Evolutionary conservation across 2,329 filamentous ascomycete species (phyloP), one percentile per base, ranked within the genome.

Genomic region (Colletotrichum musicola): DNA sequence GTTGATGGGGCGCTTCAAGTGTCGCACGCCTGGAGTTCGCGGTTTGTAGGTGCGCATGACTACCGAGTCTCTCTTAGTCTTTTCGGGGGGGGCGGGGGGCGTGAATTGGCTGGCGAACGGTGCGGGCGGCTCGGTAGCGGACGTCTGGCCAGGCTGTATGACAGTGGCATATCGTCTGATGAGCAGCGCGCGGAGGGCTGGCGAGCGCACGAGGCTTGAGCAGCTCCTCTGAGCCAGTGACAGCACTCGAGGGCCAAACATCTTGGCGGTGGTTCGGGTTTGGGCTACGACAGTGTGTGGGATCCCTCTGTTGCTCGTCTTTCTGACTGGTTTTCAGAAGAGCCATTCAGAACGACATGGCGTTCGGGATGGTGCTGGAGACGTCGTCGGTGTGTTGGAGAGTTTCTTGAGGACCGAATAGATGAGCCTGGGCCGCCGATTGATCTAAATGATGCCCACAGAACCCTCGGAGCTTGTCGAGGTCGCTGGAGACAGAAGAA

Each of bases 1-100:
- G 81, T 98, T 98, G 81, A 98, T 91, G 14, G 96, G 94, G 50
- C 96, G 89, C 79, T 92, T 92, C 72, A 99, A 85, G 88, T 99
- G 96, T 76, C 96, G 91, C 68, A 97, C 81, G 87, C 96, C 96
- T 13, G 95, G 95, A 1, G 96, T 98, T 75, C 94, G 90, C 42
- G 96, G 96, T 80, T 93, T 98, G 81, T 98, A 99, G 62, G 93
- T 96, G 75, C 93, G 90, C 79, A 98, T 79, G 51, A 86, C 81
- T 16, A 83, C 80, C 16, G 82, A 77, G 47, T 83, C 56, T 12
- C 54, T 68, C n/a, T 27, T 60, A 20, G 55, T 75, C 49, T 78
- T 77, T 20, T 78, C 74, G 65, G 69, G 68, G 22, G 74, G 70
- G 13, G 72, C 62, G 13, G 71, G 56, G 6, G 65, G 58, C 22